Percentiles rank a stretch among this genome's conserved stretches.
phyloP scores from a whole-genome alignment of 441 rosid genomes.

The Hura crepitans region DNA sequence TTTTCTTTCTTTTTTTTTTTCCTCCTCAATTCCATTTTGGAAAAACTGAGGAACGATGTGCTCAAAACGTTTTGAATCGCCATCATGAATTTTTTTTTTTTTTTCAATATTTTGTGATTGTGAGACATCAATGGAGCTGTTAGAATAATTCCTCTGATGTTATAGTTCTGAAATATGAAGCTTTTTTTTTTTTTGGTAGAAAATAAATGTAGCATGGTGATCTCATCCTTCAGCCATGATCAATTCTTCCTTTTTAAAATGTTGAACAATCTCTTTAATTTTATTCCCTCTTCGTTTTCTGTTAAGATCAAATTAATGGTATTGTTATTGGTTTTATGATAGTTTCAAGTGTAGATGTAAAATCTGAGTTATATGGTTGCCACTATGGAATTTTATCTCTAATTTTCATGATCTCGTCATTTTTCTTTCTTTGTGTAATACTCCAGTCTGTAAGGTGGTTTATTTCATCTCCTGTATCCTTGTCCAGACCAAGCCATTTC shows the following conservation, averaged over 20 bases:
- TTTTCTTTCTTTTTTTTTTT: no score
- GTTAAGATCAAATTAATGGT: not conserved
- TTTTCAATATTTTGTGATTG: not conserved
- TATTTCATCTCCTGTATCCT: not conserved
- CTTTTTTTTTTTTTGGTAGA: not conserved
- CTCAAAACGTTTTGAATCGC: no score
- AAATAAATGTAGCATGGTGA: not conserved
- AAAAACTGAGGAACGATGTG: not conserved
- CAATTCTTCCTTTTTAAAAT: not conserved
- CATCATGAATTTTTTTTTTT: not conserved
- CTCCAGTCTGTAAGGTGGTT: not conserved
- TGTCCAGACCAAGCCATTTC: not conserved
- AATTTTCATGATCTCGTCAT: slow-evolving; percentile 2
- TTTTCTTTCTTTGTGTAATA: not conserved
- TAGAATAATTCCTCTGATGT: not conserved
- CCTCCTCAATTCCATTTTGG: not conserved
- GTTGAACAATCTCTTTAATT: not conserved
- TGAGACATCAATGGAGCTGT: not conserved
- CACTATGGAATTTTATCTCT: not conserved
- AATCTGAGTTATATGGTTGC: not conserved
- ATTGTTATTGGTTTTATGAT: not conserved
- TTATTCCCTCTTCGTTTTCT: not conserved
- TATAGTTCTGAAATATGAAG: not conserved
- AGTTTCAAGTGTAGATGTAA: not conserved
- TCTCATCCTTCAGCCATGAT: not conserved